phyloP scores from a whole-genome alignment of 106 monocot genomes.

The Cymbidium sinense region DNA sequence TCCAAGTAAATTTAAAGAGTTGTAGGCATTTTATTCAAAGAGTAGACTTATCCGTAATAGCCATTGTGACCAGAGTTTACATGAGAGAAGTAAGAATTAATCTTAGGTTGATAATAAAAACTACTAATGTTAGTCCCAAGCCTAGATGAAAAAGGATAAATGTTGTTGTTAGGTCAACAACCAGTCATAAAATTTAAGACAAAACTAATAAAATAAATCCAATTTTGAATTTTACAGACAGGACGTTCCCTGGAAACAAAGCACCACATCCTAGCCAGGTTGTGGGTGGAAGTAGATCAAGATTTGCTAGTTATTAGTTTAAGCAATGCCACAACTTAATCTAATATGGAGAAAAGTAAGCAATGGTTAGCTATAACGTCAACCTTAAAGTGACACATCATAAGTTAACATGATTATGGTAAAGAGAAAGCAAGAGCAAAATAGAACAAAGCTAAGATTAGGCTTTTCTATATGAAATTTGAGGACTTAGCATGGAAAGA shows the following conservation, averaged over 20 bases:
- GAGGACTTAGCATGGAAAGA: not conserved
- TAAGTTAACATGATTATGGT: not conserved
- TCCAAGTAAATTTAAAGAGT: not conserved
- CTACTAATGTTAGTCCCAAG: not conserved
- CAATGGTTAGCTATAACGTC: not conserved
- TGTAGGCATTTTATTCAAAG: not conserved
- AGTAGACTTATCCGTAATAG: not conserved
- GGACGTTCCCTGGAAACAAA: not conserved
- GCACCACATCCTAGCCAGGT: not conserved
- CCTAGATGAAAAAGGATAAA: not conserved
- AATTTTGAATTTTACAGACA: not conserved
- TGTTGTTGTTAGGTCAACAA: not conserved
- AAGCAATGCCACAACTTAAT: not conserved
- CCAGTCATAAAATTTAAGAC: not conserved
- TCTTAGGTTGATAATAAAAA: not conserved
- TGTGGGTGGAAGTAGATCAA: not conserved
- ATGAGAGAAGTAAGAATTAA: not conserved
- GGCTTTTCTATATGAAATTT: not conserved
- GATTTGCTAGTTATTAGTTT: not conserved
- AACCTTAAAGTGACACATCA: not conserved
- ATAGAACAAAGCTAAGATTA: not conserved
- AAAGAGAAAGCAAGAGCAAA: not conserved
- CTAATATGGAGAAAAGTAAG: not conserved
- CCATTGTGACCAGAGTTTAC: not conserved
- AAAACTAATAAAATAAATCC: not conserved